Conservation (phyloP, 352 stramenopile species). For the Globisporangium radiosum region DNA sequence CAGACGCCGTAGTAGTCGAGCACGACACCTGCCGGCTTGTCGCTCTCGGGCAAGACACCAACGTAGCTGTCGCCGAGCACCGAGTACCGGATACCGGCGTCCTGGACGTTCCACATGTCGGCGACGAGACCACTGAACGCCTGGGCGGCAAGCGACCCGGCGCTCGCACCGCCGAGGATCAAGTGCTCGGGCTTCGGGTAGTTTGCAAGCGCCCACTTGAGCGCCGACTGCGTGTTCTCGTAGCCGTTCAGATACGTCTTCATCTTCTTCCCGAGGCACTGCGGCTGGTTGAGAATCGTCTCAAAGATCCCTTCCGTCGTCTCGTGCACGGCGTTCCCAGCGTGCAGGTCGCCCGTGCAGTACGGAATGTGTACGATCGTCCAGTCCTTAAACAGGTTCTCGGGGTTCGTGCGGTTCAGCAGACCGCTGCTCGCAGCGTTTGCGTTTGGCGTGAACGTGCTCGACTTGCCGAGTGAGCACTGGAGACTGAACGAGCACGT, state of each 20-base stretch:
- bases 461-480: conserved; percentile 17
- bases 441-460: conserved; percentile 27
- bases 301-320: conserved; percentile 5
- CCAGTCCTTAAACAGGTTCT: conserved; percentile 43
- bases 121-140: conserved; percentile 21
- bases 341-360: conserved; percentile 43
- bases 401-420: conserved; percentile 26
- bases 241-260: conserved; percentile 26
- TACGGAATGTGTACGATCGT: conserved; percentile 43
- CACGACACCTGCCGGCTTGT: conserved; percentile 14
- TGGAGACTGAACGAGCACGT: conserved; percentile 36
- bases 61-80: conserved; percentile 39
- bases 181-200: conserved; percentile 29
- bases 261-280: conserved; percentile 21
- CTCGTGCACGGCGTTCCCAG: conserved; percentile 18
- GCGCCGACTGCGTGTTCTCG: conserved; percentile 25
- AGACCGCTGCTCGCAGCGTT: conserved; percentile 22
- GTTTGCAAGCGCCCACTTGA: conserved; percentile 34
- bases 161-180: conserved; percentile 27
- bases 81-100: conserved; percentile 27
- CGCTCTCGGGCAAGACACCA: conserved; percentile 24
- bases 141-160: conserved; percentile 27
- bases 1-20: conserved; percentile 33
- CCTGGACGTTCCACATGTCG: conserved; percentile 35
- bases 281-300: conserved; percentile 14